Percentiles rank a stretch among this genome's conserved stretches.
Conservation (phyloP, 1,284 basidiomycete genomes). For the Athelia psychrophila region DNA sequence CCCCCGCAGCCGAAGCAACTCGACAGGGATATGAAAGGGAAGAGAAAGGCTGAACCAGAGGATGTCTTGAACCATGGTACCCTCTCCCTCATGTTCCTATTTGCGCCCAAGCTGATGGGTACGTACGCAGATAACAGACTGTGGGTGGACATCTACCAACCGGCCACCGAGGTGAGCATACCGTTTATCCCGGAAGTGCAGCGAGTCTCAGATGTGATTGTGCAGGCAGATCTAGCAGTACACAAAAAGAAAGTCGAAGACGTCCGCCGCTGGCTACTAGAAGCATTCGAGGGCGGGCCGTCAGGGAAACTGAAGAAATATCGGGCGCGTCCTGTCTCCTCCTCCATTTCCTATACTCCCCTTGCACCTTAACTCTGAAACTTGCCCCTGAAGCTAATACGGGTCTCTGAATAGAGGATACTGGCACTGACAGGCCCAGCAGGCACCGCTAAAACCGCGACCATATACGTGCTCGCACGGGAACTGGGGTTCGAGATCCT, state of each 20-base stretch:
- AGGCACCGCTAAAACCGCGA: slow-evolving; percentile 89
- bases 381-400: too few relatives aligned
- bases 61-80: slow-evolving; percentile 9
- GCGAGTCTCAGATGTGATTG: too few relatives aligned
- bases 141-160: slow-evolving; percentile 81
- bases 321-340: slow-evolving; percentile 70
- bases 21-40: slow-evolving; percentile 33
- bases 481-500: slow-evolving; percentile 81
- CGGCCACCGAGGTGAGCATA: slow-evolving; percentile 59
- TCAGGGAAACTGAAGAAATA: slow-evolving; percentile 72
- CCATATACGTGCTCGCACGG: slow-evolving; percentile 70
- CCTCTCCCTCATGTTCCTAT: neutral
- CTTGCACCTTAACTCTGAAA: too few relatives aligned
- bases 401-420: slow-evolving; percentile 71
- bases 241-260: slow-evolving; percentile 87
- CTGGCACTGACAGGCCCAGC: slow-evolving; percentile 87
- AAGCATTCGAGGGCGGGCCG: slow-evolving; percentile 74
- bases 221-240: slow-evolving; percentile 84
- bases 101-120: slow-evolving; percentile 1
- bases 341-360: too few relatives aligned
- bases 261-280: slow-evolving; percentile 82
- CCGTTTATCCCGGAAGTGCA: too few relatives aligned
- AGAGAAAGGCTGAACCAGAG: slow-evolving; percentile 41
- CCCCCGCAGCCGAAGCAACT: slow-evolving; percentile 8
- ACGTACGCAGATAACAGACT: slow-evolving; percentile 43